Conservation (phyloP, 2,329 filamentous ascomycete species). For the Beauveria asiatica region DNA sequence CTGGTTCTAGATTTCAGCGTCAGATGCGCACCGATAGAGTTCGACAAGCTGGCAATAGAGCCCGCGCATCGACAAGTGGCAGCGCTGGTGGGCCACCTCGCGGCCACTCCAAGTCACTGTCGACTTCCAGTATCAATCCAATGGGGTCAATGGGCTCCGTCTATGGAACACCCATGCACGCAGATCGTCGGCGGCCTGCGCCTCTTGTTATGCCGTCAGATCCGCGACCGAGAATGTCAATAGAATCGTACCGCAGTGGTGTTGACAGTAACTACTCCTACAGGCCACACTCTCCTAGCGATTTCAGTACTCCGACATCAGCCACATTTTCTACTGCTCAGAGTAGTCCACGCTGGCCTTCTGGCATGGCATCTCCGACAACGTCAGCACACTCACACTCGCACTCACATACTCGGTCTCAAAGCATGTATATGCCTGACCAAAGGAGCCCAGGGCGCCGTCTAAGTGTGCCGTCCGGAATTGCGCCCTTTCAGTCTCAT, state of each 20-base stretch:
- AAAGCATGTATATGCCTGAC: constrained; percentile 60
- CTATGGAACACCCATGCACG: constrained; percentile 47
- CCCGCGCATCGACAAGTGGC: constrained; percentile 68
- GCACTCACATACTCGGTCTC: constrained; percentile 57
- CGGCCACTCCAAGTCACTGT: constrained; percentile 78
- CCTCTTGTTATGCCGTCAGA: constrained; percentile 77
- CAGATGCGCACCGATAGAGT: constrained; percentile 85
- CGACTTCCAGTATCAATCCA: constrained; percentile 77
- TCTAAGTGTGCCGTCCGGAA: constrained; percentile 71
- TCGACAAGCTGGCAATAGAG: constrained; percentile 59
- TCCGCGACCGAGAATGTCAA: constrained; percentile 53
- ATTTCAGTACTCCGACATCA: constrained; percentile 76
- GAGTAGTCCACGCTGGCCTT: constrained; percentile 67
- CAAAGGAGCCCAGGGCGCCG: constrained; percentile 62
- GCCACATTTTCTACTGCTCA: constrained; percentile 70
- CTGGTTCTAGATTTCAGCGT: constrained; percentile 82
- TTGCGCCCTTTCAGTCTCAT: constrained; percentile 64
- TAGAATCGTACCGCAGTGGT: constrained; percentile 60
- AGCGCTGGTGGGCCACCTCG: constrained; percentile 62
- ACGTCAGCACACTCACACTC: constrained; percentile 57
- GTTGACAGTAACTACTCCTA: constrained; percentile 56
- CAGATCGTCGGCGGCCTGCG: constrained; percentile 64
- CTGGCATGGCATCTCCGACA: constrained; percentile 62
- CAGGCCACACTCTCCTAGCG: constrained; percentile 59
- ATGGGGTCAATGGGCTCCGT: constrained; percentile 59